These are phyloP conservation scores for Phytophthora pini DNA, from an alignment of 352 stramenopile genomes.

Conservation along the genomic window DNA sequence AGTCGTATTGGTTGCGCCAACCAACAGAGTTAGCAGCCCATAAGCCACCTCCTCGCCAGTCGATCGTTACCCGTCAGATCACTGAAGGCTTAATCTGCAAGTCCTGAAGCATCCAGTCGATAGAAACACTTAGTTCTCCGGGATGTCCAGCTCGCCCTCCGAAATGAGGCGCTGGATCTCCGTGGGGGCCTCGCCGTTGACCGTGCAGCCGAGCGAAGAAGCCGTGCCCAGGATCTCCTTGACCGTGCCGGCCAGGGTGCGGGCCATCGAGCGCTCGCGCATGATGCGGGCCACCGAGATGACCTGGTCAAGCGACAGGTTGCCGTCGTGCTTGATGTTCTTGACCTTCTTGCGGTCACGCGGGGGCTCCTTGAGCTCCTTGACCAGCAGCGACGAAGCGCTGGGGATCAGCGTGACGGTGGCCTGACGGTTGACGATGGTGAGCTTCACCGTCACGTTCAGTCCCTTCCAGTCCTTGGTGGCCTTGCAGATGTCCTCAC, in stretches of 20 bases:
- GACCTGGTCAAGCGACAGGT: constrained; percentile 99
- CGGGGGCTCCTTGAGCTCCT: constrained; percentile 99
- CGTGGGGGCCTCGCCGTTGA: constrained; percentile 97
- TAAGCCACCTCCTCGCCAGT: constrained; percentile 9
- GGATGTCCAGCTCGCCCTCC: constrained; percentile 97
- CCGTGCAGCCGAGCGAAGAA: constrained; percentile 99
- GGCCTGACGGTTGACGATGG: constrained; percentile 98
- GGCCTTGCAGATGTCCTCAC: constrained; percentile 99
- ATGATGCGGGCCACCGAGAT: constrained; percentile 99
- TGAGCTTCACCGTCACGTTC: constrained; percentile 99
- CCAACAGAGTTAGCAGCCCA: constrained; percentile 17
- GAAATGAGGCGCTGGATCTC: constrained; percentile 97
- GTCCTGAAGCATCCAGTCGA: constrained; percentile 6
- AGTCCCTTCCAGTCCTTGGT: constrained; percentile 99
- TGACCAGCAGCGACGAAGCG: constrained; percentile 99
- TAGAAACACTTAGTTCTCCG: constrained; percentile 92
- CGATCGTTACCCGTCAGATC: constrained; percentile 17
- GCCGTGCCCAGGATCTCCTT: constrained; percentile 99
- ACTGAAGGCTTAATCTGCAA: constrained; percentile 16
- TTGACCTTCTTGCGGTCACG: constrained; percentile 99
- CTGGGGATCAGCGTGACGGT: constrained; percentile 98
- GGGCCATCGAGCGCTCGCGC: constrained; percentile 97
- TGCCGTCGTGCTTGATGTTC: constrained; percentile 99
- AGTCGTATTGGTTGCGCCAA: constrained; percentile 37
- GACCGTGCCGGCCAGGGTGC: constrained; percentile 95